Conservation (phyloP, 2,329 filamentous ascomycete species). For the Aspergillus phoenicis region DNA sequence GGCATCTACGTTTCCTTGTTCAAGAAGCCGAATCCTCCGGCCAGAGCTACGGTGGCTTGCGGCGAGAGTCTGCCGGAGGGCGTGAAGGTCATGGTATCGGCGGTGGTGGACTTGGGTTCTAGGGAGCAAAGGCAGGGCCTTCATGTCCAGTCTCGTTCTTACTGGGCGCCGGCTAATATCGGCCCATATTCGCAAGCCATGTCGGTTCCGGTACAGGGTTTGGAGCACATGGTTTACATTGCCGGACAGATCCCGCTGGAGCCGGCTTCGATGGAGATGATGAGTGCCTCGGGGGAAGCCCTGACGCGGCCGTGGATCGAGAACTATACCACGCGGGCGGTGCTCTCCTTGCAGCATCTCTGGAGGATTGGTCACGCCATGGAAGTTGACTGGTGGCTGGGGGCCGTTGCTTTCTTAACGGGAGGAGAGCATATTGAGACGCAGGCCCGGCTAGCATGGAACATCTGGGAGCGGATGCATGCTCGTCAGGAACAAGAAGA, state of each 20-base stretch:
- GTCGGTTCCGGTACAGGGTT: constrained; percentile 34
- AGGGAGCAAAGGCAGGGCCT: constrained; percentile 55
- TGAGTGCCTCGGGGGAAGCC: constrained; percentile 28
- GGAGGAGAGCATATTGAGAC: constrained; percentile 34
- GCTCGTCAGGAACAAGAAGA: constrained; percentile 28
- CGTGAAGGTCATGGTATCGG: constrained; percentile 63
- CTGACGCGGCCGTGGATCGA: constrained; percentile 26
- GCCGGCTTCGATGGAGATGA: constrained; percentile 71
- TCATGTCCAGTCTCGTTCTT: constrained; percentile 90
- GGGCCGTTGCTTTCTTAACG: constrained; percentile 74
- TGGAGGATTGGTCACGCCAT: constrained; percentile 77
- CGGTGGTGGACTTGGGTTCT: constrained; percentile 47
- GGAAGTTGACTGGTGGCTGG: constrained; percentile 73
- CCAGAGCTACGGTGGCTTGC: constrained; percentile 79
- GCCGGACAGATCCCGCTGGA: constrained; percentile 91
- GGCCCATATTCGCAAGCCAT: constrained; percentile 95
- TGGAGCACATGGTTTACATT: constrained; percentile 60
- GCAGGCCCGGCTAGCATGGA: constrained; percentile 43
- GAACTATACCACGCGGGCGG: constrained; percentile 60
- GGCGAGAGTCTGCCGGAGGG: constrained; percentile 65
- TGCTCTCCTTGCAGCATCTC: constrained; percentile 82
- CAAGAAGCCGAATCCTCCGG: constrained; percentile 75
- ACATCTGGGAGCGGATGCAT: constrained; percentile 51
- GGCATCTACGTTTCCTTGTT: constrained; percentile 75
- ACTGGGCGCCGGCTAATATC: constrained; percentile 98